phyloP scores from a whole-genome alignment of 1,139 yeast species.

The Candida dubliniensis region DNA sequence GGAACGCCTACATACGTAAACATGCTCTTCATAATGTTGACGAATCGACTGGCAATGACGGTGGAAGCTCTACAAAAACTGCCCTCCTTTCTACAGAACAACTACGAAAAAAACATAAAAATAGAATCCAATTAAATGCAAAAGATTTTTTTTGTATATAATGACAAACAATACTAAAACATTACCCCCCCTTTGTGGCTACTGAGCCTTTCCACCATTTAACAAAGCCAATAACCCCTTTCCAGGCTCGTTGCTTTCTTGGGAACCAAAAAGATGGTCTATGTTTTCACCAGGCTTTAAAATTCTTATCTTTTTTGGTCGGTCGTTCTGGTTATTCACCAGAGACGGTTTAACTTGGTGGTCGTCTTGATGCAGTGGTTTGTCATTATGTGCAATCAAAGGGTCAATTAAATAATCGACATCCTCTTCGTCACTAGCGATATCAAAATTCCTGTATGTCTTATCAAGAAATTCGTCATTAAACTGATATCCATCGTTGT shows the following conservation, averaged over 20 bases:
- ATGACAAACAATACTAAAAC: background rate
- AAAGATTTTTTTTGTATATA: conserved; percentile 18
- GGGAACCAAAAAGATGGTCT: conserved; percentile 12
- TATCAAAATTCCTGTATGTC: conserved; percentile 24
- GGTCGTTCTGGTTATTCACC: background rate
- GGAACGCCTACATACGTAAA: conserved; percentile 4
- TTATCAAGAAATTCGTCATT: conserved; percentile 14
- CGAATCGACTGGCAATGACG: no score
- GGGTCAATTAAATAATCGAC: conserved; percentile 15
- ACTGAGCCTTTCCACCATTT: conserved; percentile 15
- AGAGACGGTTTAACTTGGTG: background rate
- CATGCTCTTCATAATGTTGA: background rate
- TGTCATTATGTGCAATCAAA: conserved; percentile 2
- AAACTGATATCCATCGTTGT: conserved; percentile 25
- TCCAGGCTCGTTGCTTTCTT: conserved; percentile 14
- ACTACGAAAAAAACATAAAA: background rate
- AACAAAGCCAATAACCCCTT: conserved; percentile 20
- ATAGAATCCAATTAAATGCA: conserved; percentile 15
- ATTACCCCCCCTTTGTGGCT: background rate
- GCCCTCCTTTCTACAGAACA: background rate
- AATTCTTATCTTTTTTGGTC: conserved; percentile 20
- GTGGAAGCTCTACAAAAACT: background rate
- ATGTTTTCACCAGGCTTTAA: conserved; percentile 34
- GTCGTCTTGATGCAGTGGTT: background rate
- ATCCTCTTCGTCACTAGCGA: conserved; percentile 38